Evolutionary conservation across 495 filamentous ascomycete genomes (phyloP).

Genomic region (Tuber brumale): DNA sequence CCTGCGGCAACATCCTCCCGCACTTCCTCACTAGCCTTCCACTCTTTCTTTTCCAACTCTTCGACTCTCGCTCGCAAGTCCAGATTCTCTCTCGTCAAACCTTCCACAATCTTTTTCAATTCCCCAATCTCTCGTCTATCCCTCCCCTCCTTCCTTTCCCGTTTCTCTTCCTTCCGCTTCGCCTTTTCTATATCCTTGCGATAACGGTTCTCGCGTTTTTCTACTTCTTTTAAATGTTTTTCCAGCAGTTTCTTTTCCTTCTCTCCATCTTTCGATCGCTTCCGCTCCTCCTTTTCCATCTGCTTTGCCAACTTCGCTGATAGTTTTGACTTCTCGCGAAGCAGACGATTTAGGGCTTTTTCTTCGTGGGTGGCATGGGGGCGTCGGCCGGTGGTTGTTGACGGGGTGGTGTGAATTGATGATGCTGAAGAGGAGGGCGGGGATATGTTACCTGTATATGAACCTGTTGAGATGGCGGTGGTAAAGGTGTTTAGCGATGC

Average conservation of each 20-base stretch:
- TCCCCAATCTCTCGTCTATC: constrained; percentile 49
- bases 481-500: constrained; percentile 30
- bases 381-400: constrained; percentile 34
- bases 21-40: constrained; percentile 4
- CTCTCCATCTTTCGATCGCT: constrained; percentile 48
- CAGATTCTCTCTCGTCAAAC: constrained; percentile 55
- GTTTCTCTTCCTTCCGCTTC: constrained; percentile 53
- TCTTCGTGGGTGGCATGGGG: constrained; percentile 52
- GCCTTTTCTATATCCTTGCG: constrained; percentile 55
- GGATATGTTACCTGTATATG: constrained; percentile 42
- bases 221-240: constrained; percentile 56
- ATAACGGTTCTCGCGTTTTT: constrained; percentile 59
- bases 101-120: constrained; percentile 53
- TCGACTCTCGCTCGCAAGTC: constrained; percentile 57
- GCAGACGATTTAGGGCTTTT: constrained; percentile 68
- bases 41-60: constrained; percentile 55
- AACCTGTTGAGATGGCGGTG: constrained; percentile 34
- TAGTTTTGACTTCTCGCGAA: constrained; percentile 61
- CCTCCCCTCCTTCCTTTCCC: constrained; percentile 52
- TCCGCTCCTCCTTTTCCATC: constrained; percentile 47
- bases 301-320: constrained; percentile 58
- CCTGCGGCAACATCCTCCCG: not conserved
- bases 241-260: constrained; percentile 56
- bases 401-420: constrained; percentile 28
- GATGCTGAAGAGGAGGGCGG: constrained; percentile 39